These are phyloP conservation scores for Apiotrichum mycotoxinovorans DNA, from an alignment of 1,284 basidiomycete genomes.

Conservation along the genomic window DNA sequence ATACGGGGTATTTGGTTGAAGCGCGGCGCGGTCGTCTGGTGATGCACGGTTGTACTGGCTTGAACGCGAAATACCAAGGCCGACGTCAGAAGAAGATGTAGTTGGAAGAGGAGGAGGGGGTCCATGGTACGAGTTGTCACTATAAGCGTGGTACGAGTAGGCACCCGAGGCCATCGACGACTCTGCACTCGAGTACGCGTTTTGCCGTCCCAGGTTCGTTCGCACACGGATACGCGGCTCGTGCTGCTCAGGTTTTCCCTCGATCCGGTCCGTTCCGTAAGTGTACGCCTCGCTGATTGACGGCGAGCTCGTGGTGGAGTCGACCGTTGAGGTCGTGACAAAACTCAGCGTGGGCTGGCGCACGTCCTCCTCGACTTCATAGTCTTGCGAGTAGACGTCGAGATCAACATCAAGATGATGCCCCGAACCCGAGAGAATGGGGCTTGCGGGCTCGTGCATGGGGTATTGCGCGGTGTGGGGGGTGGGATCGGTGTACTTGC, in stretches of 20 bases:
- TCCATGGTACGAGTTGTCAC: slow-evolving; percentile 27
- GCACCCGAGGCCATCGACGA: slow-evolving; percentile 39
- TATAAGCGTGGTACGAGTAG: slow-evolving; percentile 39
- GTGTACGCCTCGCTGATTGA: slow-evolving; percentile 34
- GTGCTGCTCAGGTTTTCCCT: slow-evolving; percentile 23
- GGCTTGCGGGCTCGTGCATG: slow-evolving; percentile 16
- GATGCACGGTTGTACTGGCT: slow-evolving; percentile 1
- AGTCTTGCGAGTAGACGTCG: slow-evolving; percentile 36
- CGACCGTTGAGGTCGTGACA: slow-evolving; percentile 43
- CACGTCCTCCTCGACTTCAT: slow-evolving; percentile 28
- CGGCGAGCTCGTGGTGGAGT: slow-evolving; percentile 41
- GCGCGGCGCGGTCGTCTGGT: background rate
- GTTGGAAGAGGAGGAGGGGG: slow-evolving; percentile 40
- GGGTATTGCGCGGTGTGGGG: slow-evolving; percentile 18
- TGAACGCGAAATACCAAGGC: slow-evolving; percentile 10
- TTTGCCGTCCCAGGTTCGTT: slow-evolving; percentile 35
- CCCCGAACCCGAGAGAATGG: slow-evolving; percentile 3
- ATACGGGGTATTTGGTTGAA: background rate
- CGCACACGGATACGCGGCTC: slow-evolving; percentile 37
- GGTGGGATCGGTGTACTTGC: slow-evolving; percentile 44
- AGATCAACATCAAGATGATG: slow-evolving; percentile 42
- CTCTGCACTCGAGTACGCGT: slow-evolving; percentile 46
- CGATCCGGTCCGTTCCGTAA: slow-evolving; percentile 23
- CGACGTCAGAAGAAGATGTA: slow-evolving; percentile 16
- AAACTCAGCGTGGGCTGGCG: slow-evolving; percentile 46